phyloP scores from a whole-genome alignment of 2,329 filamentous ascomycete genomes.

The Verticillium longisporum region DNA sequence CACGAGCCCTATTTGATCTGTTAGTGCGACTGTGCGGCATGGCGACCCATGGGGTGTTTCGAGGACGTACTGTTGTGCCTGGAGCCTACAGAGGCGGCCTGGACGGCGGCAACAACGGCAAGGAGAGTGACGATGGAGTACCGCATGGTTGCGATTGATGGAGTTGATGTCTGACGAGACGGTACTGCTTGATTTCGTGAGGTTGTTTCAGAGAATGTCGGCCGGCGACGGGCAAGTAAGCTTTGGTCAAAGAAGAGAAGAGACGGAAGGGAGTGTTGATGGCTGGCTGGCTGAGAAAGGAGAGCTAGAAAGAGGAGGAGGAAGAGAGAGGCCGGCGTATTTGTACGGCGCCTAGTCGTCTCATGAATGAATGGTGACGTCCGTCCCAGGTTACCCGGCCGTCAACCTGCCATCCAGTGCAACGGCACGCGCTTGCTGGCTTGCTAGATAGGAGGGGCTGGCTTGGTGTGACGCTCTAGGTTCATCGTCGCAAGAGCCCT shows the following conservation, averaged over 20 bases:
- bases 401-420: not conserved
- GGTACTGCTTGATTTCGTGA: conserved; percentile 10
- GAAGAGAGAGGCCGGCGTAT: conserved; percentile 11
- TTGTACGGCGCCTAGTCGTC: conserved; percentile 15
- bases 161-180: not conserved
- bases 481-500: not conserved
- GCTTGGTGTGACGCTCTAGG: not conserved
- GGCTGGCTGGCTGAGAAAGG: conserved; percentile 3
- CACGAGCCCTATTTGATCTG: conserved; percentile 18
- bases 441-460: not conserved
- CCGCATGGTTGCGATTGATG: conserved; percentile 43
- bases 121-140: conserved; percentile 39
- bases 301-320: conserved; percentile 9
- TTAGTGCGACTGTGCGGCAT: not conserved
- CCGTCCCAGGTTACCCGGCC: not conserved
- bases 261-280: conserved; percentile 11
- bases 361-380: not conserved
- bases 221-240: conserved; percentile 41
- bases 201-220: conserved; percentile 30
- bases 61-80: conserved; percentile 8
- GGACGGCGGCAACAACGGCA: conserved; percentile 37
- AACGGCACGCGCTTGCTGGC: not conserved
- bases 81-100: conserved; percentile 26
- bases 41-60: conserved; percentile 2
- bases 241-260: conserved; percentile 20